Evolutionary conservation across 2,329 filamentous ascomycete species (phyloP), one percentile per base, ranked within the genome.

Genomic region (Xylaria sp.): DNA sequence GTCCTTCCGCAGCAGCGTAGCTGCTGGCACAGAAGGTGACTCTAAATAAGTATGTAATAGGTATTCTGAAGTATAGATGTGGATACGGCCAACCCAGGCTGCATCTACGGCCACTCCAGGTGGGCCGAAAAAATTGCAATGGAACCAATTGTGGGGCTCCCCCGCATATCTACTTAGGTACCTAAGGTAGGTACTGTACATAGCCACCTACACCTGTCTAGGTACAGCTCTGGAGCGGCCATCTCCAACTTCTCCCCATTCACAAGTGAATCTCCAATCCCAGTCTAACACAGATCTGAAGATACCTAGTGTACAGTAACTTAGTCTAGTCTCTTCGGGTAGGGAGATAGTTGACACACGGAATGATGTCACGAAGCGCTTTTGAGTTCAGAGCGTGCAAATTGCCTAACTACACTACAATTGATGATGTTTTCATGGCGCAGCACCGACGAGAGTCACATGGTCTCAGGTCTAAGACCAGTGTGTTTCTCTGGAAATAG

Each of bases 231-330:
- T 31, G 28, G 28, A 31, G 28, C 5, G 9, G 28, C 5, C 9
- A 5, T 31, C 28, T 31, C 28, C 28, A 31, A 25, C 23, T 54
- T n/a, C 57, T 49, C 49, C 57, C 47, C 47, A 38, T 38, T 52
- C 25, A 38, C 40, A 43, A 59, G 57, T 40, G n/a, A 31, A 47
- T 47, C 50, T 52, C 46, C 33, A 40, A 49, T 52, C 46, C 33
- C 28, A 49, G 53, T 31, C 43, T 33, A 59, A 14, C 19, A 46
- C 42, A 40, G 40, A 46, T 47, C 33, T 15, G 49, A 51, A 23
- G 47, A 51, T 35, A 51, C n/a, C n/a, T n/a, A n/a, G 35, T 37
- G 35, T 51, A 51, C 33, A n/a, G 33, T 38, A 51, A 31, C 21
- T 14, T 25, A 21, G 6, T 2, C 23, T 31, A 46, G 43, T 17